These are phyloP conservation scores for Rhipidocladum racemiflorum DNA, from an alignment of 176 grass and related monocot genomes.

Conservation along the genomic window DNA sequence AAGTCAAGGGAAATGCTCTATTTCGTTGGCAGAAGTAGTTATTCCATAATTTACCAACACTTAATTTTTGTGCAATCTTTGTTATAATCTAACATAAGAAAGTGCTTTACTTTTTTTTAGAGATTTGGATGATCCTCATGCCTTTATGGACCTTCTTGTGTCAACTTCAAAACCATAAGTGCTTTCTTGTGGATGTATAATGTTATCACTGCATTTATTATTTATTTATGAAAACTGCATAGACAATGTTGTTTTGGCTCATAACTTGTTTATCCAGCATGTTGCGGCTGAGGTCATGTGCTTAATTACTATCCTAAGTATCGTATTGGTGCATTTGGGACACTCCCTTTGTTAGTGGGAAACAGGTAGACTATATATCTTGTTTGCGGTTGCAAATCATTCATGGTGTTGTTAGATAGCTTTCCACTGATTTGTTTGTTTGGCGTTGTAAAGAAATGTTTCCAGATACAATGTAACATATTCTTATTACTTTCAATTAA, in stretches of 20 bases:
- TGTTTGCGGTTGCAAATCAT: constrained; percentile 25
- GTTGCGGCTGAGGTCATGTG: constrained; percentile 71
- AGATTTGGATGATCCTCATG: constrained; percentile 82
- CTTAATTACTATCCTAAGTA: constrained; percentile 72
- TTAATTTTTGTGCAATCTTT: neutral
- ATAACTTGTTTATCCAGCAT: constrained; percentile 52
- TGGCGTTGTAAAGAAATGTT: neutral
- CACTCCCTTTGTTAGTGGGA: constrained; percentile 70
- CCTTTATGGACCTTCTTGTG: constrained; percentile 82
- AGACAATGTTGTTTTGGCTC: constrained; percentile 7
- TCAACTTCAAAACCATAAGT: constrained; percentile 72
- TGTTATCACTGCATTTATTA: neutral
- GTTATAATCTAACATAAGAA: constrained; percentile 22
- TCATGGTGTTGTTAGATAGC: constrained; percentile 17
- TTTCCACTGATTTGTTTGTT: constrained; percentile 23
- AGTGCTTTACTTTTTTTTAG: constrained; percentile 39
- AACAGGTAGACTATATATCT: constrained; percentile 52
- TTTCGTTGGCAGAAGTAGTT: constrained; percentile 89
- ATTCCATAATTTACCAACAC: neutral
- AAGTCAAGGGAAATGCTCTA: constrained; percentile 70
- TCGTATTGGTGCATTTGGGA: constrained; percentile 74
- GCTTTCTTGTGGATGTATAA: constrained; percentile 22
- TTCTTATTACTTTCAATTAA: constrained; percentile 25
- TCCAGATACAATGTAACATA: neutral
- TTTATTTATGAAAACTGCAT: constrained; percentile 8